Base-by-base conservation (phyloP, 2,329 filamentous ascomycete species). In the Calonectria fujianensis region DNA sequence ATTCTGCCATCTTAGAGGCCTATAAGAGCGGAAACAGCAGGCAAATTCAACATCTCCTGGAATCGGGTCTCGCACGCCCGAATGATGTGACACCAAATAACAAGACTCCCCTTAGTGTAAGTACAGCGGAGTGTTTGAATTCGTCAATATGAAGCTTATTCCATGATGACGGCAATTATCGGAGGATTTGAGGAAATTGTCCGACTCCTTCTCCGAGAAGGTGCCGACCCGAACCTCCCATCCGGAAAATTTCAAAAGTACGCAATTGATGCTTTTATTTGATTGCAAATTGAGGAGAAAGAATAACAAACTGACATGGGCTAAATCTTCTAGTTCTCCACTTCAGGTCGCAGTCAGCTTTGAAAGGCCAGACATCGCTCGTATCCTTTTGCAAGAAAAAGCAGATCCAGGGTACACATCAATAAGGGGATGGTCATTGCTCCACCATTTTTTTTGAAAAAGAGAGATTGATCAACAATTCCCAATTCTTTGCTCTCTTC, bases 211-310 rank as follows among this genome's bases (percentile, higher is more conserved):
- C 54, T 59, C 6, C 18, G 11, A 5, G 32, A 59, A 24, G 54
- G 54, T 35, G 54, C 54, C 24, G 54, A 59, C 20, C 31, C 54
- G 7, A 59, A 59, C 54, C 52, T 35, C 31, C 52, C 52, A 16
- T 35, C 10, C 10, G 52, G 16, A 35, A 32, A 31, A 9, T 57
- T 57, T 35, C 52, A 57, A 57, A 57, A 35, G 32, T 59, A 27
- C 0, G 54, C 32, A 13, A 35, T 10, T 35, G 32, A 35, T 35
- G 32, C 32, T 35, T 35, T 35, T 35, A 35, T 35, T 35, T 35
- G 32, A 9, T 2, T 11, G 8, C 9, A 35, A 35, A 35, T 35
- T 2, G 11, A 35, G 11, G 8, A 35, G 9, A 35, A 35, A 35
- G 2, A 35, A 11, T 11, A 35, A 8, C 9, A 2, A 35, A 11